phyloP scores from a whole-genome alignment of 2,329 filamentous ascomycete genomes.

The Ambrosiella beaveri region DNA sequence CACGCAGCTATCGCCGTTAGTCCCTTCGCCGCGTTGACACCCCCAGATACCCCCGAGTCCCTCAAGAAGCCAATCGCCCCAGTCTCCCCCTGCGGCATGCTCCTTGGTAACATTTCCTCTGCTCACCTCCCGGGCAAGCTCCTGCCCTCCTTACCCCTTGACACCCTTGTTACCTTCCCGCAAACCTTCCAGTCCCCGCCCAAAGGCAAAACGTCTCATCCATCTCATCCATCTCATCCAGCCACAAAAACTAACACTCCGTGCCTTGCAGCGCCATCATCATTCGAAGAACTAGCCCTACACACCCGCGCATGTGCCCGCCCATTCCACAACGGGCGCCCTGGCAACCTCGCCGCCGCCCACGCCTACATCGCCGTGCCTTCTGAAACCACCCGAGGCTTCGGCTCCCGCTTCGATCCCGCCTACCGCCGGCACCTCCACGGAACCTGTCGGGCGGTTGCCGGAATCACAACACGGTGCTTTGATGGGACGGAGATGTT shows the following conservation, averaged over 20 bases:
- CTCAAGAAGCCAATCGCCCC: neutral
- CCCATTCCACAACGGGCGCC: neutral
- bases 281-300: neutral
- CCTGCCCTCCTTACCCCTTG: neutral
- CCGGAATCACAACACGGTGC: neutral
- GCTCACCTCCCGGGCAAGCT: neutral
- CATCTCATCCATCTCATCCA: neutral
- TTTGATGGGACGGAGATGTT: neutral
- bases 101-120: neutral
- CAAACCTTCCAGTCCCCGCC: neutral
- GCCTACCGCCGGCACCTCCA: neutral
- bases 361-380: neutral
- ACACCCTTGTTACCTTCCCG: neutral
- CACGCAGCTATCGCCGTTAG: neutral
- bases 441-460: too few species aligned
- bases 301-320: neutral
- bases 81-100: neutral
- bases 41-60: neutral
- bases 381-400: neutral
- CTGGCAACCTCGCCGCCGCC: neutral
- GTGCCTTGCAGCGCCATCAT: neutral
- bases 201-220: neutral
- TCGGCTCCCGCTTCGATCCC: slow-evolving; percentile 6
- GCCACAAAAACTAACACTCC: neutral
- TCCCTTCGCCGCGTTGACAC: neutral